Evolutionary conservation across 192 early-diverging fungal genomes (phyloP).

Genomic region (Backusella westeae): DNA sequence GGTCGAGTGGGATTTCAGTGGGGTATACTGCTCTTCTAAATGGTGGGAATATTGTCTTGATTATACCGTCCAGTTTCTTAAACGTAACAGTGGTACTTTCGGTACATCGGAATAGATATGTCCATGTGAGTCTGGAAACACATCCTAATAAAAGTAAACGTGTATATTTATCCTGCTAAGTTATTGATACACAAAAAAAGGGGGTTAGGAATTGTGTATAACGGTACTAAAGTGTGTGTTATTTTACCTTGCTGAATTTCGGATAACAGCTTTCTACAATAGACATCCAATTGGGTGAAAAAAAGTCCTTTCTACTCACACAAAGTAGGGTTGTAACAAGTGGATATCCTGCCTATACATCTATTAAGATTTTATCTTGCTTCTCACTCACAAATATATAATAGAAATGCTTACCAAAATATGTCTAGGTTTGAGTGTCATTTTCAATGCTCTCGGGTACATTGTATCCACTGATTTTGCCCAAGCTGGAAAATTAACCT

Average conservation of each 20-base stretch:
- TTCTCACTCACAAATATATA: no score
- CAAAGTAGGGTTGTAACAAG: constrained; percentile 87
- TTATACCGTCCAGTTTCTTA: constrained; percentile 54
- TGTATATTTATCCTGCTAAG: constrained; percentile 62
- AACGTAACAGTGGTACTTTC: constrained; percentile 58
- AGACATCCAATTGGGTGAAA: constrained; percentile 72
- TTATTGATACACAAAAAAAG: background rate
- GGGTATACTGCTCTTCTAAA: constrained; percentile 55
- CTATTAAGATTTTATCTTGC: background rate
- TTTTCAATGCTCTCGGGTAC: constrained; percentile 85
- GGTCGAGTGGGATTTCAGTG: constrained; percentile 60
- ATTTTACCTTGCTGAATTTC: constrained; percentile 53
- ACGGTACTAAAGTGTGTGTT: no score
- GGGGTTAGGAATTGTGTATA: background rate
- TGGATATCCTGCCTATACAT: constrained; percentile 70
- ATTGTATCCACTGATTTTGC: constrained; percentile 90
- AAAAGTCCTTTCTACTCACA: constrained; percentile 88
- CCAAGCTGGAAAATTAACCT: constrained; percentile 94
- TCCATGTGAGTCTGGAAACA: constrained; percentile 85
- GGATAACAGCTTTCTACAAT: constrained; percentile 68
- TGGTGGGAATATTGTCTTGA: constrained; percentile 65
- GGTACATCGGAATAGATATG: constrained; percentile 87
- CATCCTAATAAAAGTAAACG: constrained; percentile 76
- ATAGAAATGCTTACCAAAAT: constrained; percentile 38
- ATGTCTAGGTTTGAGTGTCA: constrained; percentile 85